Base-by-base conservation (phyloP, 495 filamentous ascomycete species). In the Aspergillus homomorphus region DNA sequence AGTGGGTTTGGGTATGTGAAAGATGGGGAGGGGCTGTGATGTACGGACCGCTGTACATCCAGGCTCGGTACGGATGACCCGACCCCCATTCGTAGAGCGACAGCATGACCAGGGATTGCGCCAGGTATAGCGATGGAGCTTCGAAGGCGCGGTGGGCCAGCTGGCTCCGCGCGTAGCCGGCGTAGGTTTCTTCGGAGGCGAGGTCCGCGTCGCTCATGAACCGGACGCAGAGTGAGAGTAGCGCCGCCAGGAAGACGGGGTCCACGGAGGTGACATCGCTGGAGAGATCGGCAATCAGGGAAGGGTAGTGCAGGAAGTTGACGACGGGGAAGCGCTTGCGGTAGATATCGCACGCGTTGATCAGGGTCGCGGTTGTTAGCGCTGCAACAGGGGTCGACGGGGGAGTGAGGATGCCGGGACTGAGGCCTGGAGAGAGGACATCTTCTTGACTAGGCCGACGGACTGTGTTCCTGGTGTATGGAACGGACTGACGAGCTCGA, bases 241-340 rank as follows among this genome's bases (percentile, higher is more conserved):
- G 56, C 2, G 73, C 67, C 3, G 75, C 72, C 41, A 77, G 57
- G 24, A 78, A 78, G 1, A 78, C 68, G n/a, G 75, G 66, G 21
- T 78, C 73, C 23, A 78, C 69, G 1, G 69, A 59, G 5, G 68
- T 53, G 16, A 55, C 56, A 62, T 72, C 63, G 10, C 68, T 59
- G 0, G 75, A 76, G 16, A 78, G 59, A n/a, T 78, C 73, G 0
- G 72, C 67, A 9, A 78, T 75, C 21, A 78, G 56, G 4, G 75
- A 74, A 2, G 75, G 75, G 48, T 78, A 78, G 45, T 78, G 75
- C 4, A 78, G 66, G 45, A 78, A 78, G 46, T 78, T 78, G 14
- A 72, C 62, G 14, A 77, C 68, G 16, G 75, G 75, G 52, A 76
- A 78, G 49, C 74, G 75, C 53, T 72, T 75, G 46, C 75, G 64